Conservation (phyloP, 371 early-diverging fungal species). For the Mortierella sp. region DNA sequence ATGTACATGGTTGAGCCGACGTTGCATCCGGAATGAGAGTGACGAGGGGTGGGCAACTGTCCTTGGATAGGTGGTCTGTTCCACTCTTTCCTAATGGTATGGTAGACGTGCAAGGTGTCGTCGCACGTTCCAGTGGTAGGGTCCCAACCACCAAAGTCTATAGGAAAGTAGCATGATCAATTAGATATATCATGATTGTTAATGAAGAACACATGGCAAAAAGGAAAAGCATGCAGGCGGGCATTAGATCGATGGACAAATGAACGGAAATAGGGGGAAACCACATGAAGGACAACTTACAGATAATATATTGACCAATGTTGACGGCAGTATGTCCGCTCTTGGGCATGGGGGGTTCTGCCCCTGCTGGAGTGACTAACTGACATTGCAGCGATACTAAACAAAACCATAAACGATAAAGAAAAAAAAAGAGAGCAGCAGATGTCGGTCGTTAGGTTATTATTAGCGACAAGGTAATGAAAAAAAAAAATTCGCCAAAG, state of each 20-base stretch:
- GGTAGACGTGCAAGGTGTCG: slow-evolving; percentile 37
- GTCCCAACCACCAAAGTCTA: slow-evolving; percentile 57
- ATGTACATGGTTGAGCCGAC: slow-evolving; percentile 78
- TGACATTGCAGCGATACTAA: slow-evolving; percentile 50
- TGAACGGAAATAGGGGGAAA: neutral
- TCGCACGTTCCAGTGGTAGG: slow-evolving; percentile 52
- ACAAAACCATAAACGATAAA: neutral
- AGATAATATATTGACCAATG: slow-evolving; percentile 55
- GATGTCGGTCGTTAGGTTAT: slow-evolving; percentile 35
- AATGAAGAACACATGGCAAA: neutral
- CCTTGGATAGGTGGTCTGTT: slow-evolving; percentile 68
- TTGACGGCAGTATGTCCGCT: slow-evolving; percentile 52
- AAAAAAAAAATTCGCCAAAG: neutral
- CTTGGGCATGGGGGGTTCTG: slow-evolving; percentile 44
- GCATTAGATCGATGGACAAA: neutral
- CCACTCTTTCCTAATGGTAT: slow-evolving; percentile 65
- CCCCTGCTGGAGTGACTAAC: slow-evolving; percentile 34
- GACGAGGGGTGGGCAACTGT: slow-evolving; percentile 70
- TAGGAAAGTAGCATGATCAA: slow-evolving; percentile 63
- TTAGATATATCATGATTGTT: slow-evolving; percentile 63
- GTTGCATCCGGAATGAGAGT: slow-evolving; percentile 75
- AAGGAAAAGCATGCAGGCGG: neutral
- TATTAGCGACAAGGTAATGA: slow-evolving; percentile 19
- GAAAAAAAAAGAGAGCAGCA: slow-evolving; percentile 12
- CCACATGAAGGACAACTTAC: slow-evolving; percentile 46